A percentile compares a stretch with the other conserved stretches of the same genome.
These are phyloP conservation scores for Claviceps paspali DNA, from an alignment of 2,329 filamentous ascomycete genomes.

Conservation along the genomic window DNA sequence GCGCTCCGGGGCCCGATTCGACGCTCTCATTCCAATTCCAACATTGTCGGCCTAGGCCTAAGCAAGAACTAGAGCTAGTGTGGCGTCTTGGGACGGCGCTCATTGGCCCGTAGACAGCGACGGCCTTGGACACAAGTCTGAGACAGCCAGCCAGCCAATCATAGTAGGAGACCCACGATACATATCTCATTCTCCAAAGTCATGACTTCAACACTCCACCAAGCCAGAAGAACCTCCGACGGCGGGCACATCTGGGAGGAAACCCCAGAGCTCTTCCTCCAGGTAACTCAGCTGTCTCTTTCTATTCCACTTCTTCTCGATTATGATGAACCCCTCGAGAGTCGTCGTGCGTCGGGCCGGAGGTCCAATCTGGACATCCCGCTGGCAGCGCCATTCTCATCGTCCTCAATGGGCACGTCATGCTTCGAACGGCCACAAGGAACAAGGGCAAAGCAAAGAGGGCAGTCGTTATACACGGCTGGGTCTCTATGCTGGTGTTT, in stretches of 20 bases:
- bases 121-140: too few species aligned
- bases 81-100: neutral
- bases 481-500: constrained; percentile 15
- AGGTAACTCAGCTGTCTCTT: neutral
- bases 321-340: constrained; percentile 18
- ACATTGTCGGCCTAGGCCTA: too few species aligned
- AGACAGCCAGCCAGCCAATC: too few species aligned
- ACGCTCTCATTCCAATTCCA: neutral
- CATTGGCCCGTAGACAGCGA: neutral
- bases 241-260: too few species aligned
- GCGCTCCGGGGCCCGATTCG: constrained; percentile 4
- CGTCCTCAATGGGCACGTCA: constrained; percentile 17
- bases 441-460: constrained; percentile 10
- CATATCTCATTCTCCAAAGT: neutral
- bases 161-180: neutral
- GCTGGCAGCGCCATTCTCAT: constrained; percentile 9
- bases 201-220: constrained; percentile 1
- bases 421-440: constrained; percentile 11
- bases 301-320: too few species aligned
- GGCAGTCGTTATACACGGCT: constrained; percentile 11
- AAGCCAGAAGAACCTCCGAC: neutral
- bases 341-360: constrained; percentile 15
- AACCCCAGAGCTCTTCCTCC: neutral
- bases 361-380: constrained; percentile 10
- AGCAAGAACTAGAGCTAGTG: too few species aligned